Conservation (phyloP, 805 yeast species). For the Phaffomyces opuntiae region DNA sequence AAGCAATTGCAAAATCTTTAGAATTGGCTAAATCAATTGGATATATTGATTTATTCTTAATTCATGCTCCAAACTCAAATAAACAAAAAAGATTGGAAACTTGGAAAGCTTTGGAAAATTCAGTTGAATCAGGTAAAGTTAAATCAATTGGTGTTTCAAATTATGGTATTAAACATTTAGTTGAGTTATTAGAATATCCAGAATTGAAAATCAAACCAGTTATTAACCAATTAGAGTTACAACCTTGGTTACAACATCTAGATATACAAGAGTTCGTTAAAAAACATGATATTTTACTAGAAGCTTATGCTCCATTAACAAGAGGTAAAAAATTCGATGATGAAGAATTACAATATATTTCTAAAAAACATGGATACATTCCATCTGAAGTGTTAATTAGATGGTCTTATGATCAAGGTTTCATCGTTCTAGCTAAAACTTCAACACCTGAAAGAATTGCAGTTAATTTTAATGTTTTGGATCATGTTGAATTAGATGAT, state of each 20-base stretch:
- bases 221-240: constrained; percentile 73
- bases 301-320: constrained; percentile 77
- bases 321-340: constrained; percentile 54
- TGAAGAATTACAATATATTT: constrained; percentile 42
- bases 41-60: constrained; percentile 68
- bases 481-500: constrained; percentile 19
- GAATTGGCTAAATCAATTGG: constrained; percentile 42
- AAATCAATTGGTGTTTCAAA: constrained; percentile 75
- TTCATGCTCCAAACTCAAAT: constrained; percentile 56
- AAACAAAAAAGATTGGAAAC: constrained; percentile 47
- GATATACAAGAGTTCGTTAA: constrained; percentile 57
- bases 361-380: constrained; percentile 29
- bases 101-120: constrained; percentile 71
- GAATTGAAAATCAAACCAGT: constrained; percentile 52
- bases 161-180: constrained; percentile 52
- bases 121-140: constrained; percentile 49
- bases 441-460: constrained; percentile 12
- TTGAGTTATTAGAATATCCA: constrained; percentile 54
- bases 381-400: constrained; percentile 15
- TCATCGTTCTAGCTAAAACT: constrained; percentile 19
- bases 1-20: constrained; percentile 51
- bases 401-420: constrained; percentile 21
- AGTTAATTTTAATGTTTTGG: constrained; percentile 14
- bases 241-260: constrained; percentile 73
- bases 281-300: constrained; percentile 48